Evolutionary conservation across 106 monocot species (phyloP).

Genomic region (Allium sativum): DNA sequence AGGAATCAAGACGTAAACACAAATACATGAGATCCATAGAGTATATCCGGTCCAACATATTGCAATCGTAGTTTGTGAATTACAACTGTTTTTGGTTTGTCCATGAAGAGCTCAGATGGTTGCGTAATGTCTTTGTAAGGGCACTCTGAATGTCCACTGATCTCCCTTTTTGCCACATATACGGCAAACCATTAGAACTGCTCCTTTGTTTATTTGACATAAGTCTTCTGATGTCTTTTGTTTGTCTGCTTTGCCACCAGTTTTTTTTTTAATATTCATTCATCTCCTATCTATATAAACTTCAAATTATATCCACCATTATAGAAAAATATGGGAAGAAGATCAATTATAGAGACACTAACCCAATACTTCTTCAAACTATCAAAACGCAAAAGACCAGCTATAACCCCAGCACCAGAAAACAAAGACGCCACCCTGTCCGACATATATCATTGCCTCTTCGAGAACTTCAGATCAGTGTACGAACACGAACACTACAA

Average conservation of each 20-base stretch:
- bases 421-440: neutral
- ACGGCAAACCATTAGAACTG: conserved; percentile 15
- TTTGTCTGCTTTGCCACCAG: conserved; percentile 66
- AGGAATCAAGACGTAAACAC: too few species aligned
- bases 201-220: neutral
- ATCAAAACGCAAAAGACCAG: too few species aligned
- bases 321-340: too few species aligned
- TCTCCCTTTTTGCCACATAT: conserved; percentile 20
- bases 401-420: neutral
- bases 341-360: too few species aligned
- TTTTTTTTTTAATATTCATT: too few species aligned
- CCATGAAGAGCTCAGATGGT: neutral
- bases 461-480: neutral
- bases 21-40: too few species aligned
- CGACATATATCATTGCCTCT: neutral
- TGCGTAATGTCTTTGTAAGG: conserved; percentile 14
- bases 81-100: too few species aligned
- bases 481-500: neutral
- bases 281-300: too few species aligned
- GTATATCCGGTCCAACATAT: too few species aligned
- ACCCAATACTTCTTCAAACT: too few species aligned
- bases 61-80: too few species aligned
- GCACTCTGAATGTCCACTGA: conserved; percentile 21
- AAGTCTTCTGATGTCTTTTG: conserved; percentile 44
- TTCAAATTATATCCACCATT: too few species aligned